Percentiles rank a stretch among this genome's conserved stretches.
These are phyloP conservation scores for Cordyceps cateniannulata DNA, from an alignment of 2,329 filamentous ascomycete genomes.

Conservation along the genomic window DNA sequence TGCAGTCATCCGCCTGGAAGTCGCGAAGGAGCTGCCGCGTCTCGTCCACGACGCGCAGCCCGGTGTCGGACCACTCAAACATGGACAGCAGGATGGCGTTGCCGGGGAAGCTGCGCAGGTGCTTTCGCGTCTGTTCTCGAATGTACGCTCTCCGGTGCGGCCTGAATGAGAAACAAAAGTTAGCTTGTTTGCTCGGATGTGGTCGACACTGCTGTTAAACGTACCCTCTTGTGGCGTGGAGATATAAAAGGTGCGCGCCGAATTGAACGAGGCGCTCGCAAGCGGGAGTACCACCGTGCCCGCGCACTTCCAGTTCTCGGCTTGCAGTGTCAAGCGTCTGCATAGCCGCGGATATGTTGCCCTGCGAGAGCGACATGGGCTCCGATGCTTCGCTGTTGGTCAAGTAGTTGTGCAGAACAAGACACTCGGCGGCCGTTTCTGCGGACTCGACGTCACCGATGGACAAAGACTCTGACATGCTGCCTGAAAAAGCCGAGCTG, in stretches of 20 bases:
- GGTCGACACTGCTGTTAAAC: slow-evolving; percentile 16
- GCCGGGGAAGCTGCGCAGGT: slow-evolving; percentile 59
- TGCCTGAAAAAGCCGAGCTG: slow-evolving; percentile 43
- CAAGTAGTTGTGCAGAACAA: slow-evolving; percentile 63
- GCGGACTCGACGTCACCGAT: slow-evolving; percentile 42
- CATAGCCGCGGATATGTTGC: slow-evolving; percentile 48
- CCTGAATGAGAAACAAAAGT: slow-evolving; percentile 30
- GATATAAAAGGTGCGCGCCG: slow-evolving; percentile 57
- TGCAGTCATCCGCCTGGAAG: slow-evolving; percentile 35
- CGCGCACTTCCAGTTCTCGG: slow-evolving; percentile 33
- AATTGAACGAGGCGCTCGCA: slow-evolving; percentile 65
- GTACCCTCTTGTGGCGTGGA: slow-evolving; percentile 55
- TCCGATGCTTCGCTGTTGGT: slow-evolving; percentile 35
- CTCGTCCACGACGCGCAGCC: slow-evolving; percentile 68
- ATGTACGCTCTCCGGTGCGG: slow-evolving; percentile 63
- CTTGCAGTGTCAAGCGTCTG: slow-evolving; percentile 35
- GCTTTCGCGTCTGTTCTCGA: slow-evolving; percentile 53
- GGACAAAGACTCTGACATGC: slow-evolving; percentile 50
- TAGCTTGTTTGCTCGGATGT: neutral
- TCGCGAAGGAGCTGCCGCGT: slow-evolving; percentile 59
- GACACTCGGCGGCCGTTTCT: slow-evolving; percentile 51
- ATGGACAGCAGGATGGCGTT: slow-evolving; percentile 72
- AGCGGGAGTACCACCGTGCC: slow-evolving; percentile 24
- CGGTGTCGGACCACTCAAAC: slow-evolving; percentile 66
- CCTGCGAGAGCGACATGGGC: slow-evolving; percentile 41